These are phyloP conservation scores for Xylaria sp. DNA, from an alignment of 495 filamentous ascomycete genomes.

Conservation along the genomic window DNA sequence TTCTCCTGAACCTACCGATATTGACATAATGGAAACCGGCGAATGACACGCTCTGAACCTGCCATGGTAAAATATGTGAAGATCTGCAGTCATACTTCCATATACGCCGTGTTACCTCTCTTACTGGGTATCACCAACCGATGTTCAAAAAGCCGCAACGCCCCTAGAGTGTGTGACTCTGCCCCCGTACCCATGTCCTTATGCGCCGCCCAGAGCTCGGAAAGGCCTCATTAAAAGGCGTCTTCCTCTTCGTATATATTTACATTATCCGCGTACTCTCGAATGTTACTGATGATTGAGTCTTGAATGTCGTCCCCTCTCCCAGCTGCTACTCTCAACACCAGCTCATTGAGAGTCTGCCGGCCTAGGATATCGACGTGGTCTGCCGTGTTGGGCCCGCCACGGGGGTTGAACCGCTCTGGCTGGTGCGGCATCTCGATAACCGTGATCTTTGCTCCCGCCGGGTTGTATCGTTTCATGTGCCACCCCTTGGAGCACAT, in stretches of 20 bases:
- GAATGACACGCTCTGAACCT: background rate
- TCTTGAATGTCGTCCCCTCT: slow-evolving; percentile 81
- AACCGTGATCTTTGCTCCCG: slow-evolving; percentile 77
- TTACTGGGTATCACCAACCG: background rate
- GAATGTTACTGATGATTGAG: slow-evolving; percentile 78
- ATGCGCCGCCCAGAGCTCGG: background rate
- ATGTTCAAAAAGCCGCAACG: slow-evolving; percentile 19
- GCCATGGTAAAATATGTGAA: slow-evolving; percentile 1
- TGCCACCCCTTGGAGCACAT: slow-evolving; percentile 97
- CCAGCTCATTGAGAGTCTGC: slow-evolving; percentile 86
- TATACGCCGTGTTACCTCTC: background rate
- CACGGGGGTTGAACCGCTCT: slow-evolving; percentile 86
- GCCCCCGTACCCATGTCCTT: background rate
- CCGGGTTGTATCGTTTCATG: slow-evolving; percentile 92
- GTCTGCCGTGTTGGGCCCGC: slow-evolving; percentile 94
- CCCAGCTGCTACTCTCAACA: slow-evolving; percentile 88
- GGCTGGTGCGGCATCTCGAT: slow-evolving; percentile 98
- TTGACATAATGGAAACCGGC: background rate
- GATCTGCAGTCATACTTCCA: background rate
- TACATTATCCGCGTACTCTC: slow-evolving; percentile 79
- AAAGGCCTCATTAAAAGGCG: background rate
- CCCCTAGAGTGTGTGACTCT: background rate
- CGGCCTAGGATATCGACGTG: slow-evolving; percentile 96
- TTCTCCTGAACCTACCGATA: background rate
- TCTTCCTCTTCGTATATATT: slow-evolving; percentile 63